phyloP scores from a whole-genome alignment of 2,329 filamentous ascomycete genomes.

The Decorospora gaudefroyi region DNA sequence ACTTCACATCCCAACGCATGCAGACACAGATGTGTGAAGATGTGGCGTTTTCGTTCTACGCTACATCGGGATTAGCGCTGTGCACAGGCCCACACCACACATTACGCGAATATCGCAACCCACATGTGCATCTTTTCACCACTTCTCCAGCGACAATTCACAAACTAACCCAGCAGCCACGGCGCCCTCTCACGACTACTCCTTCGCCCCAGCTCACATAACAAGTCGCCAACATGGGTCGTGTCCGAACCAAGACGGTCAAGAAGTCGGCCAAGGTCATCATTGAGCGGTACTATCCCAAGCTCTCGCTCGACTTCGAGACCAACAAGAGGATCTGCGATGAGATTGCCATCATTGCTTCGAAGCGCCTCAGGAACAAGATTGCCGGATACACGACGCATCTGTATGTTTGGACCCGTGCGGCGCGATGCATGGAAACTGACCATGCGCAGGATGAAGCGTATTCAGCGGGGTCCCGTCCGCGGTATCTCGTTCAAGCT shows the following conservation, averaged over 20 bases:
- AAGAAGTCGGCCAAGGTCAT: constrained; percentile 98
- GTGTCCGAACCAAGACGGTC: constrained; percentile 67
- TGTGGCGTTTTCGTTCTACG: background rate
- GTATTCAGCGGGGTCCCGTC: constrained; percentile 98
- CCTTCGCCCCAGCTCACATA: constrained; percentile 29
- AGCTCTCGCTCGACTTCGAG: constrained; percentile 99
- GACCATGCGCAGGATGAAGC: constrained; percentile 78
- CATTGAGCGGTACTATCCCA: constrained; percentile 85
- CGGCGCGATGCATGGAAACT: constrained; percentile 64
- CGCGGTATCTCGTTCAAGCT: constrained; percentile 99
- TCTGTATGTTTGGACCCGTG: constrained; percentile 60
- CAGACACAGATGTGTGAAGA: background rate
- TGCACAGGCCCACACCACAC: constrained; percentile 22
- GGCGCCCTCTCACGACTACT: constrained; percentile 27
- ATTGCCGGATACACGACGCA: constrained; percentile 84
- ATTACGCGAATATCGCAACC: constrained; percentile 24
- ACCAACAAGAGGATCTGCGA: constrained; percentile 99
- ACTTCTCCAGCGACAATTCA: constrained; percentile 32
- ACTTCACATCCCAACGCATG: background rate
- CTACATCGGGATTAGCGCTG: background rate
- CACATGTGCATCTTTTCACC: constrained; percentile 6
- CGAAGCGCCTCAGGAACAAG: constrained; percentile 99
- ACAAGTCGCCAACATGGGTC: constrained; percentile 56
- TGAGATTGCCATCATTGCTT: constrained; percentile 98
- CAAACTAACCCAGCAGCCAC: constrained; percentile 40